Conservation (phyloP, 306 rosid species). For the Acacia confusa region DNA sequence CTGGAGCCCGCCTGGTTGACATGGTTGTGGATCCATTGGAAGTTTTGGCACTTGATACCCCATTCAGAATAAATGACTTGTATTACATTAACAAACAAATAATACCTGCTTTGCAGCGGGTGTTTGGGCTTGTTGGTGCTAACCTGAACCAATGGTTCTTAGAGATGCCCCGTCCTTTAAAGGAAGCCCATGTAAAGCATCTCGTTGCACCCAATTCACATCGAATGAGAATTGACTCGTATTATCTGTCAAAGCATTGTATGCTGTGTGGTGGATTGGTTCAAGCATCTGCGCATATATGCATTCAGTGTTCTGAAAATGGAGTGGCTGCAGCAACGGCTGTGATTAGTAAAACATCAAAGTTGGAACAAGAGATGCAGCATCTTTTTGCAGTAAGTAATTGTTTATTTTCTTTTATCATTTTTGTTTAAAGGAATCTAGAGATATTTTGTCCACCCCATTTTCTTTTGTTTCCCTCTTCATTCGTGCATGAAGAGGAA, state of each 20-base stretch:
- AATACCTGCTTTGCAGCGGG: constrained; percentile 90
- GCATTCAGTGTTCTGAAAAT: constrained; percentile 63
- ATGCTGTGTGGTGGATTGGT: constrained; percentile 80
- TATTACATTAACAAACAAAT: constrained; percentile 92
- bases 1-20: constrained; percentile 87
- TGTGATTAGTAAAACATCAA: constrained; percentile 67
- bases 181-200: constrained; percentile 65
- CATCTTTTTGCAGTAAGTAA: constrained; percentile 81
- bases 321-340: constrained; percentile 66
- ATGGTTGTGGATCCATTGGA: constrained; percentile 94
- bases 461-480: background rate
- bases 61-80: constrained; percentile 72
- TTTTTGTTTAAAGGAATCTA: background rate
- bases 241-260: constrained; percentile 91
- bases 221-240: constrained; percentile 83
- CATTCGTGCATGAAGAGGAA: background rate
- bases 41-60: constrained; percentile 74
- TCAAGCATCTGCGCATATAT: constrained; percentile 69
- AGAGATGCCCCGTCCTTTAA: constrained; percentile 83
- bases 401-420: constrained; percentile 3
- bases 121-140: constrained; percentile 82
- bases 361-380: constrained; percentile 84
- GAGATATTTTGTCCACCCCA: background rate
- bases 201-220: constrained; percentile 50
- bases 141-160: constrained; percentile 80